Conservation (phyloP, 2,329 filamentous ascomycete genomes). For the Aureobasidium sp. region DNA sequence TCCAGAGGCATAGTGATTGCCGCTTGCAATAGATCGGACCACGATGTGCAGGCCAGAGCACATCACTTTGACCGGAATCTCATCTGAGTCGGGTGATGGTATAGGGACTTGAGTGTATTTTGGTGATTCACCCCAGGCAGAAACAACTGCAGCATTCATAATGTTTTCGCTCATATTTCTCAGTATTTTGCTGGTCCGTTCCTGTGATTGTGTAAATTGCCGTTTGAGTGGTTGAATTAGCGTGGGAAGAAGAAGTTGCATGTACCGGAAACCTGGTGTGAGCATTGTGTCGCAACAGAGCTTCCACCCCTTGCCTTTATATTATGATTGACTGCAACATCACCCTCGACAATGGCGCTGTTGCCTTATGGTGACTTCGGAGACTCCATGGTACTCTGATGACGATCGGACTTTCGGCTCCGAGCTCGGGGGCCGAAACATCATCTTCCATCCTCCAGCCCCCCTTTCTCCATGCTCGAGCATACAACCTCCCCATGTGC, state of each 20-base stretch:
- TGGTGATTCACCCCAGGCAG: conserved; percentile 33
- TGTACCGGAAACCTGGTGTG: neutral
- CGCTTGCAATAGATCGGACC: conserved; percentile 47
- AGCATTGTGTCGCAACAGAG: neutral
- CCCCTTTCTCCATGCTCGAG: no score
- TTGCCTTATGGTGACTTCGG: neutral
- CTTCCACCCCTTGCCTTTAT: neutral
- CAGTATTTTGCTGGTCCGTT: neutral
- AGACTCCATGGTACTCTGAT: neutral
- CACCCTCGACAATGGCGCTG: neutral
- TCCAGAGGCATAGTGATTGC: conserved; percentile 48
- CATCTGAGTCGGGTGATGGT: conserved; percentile 17
- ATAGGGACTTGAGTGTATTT: conserved; percentile 29
- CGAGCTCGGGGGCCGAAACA: neutral
- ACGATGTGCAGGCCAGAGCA: conserved; percentile 48
- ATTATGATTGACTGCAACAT: neutral
- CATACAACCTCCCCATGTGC: no score
- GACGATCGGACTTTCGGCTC: neutral
- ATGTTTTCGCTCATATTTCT: neutral
- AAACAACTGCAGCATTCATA: conserved; percentile 37
- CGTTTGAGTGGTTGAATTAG: no score
- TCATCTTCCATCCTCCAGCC: no score
- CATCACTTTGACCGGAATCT: conserved; percentile 46
- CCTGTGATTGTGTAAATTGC: neutral
- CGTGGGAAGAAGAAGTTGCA: neutral